A percentile compares a stretch with the other conserved stretches of the same genome.
These are phyloP conservation scores for Amanita muscaria DNA, from an alignment of 768 basidiomycete species.

Conservation along the genomic window DNA sequence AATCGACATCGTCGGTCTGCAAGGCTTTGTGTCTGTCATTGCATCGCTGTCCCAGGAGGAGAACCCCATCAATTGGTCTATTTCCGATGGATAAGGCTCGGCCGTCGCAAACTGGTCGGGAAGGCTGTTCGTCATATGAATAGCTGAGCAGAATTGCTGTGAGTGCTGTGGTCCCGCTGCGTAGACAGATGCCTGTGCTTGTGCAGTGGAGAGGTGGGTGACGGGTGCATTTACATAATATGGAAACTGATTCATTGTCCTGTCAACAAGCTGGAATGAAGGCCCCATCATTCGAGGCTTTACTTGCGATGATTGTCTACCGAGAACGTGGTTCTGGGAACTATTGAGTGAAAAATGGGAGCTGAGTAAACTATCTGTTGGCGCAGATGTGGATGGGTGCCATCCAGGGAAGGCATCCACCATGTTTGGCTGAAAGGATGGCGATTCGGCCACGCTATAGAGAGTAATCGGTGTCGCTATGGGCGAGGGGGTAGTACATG, in stretches of 20 bases:
- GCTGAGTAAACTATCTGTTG: slow-evolving; percentile 12
- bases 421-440: slow-evolving; percentile 15
- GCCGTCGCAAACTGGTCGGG: slow-evolving; percentile 26
- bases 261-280: slow-evolving; percentile 22
- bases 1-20: slow-evolving; percentile 23
- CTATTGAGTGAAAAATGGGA: slow-evolving; percentile 17
- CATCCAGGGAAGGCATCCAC: slow-evolving; percentile 17
- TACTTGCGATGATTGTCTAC: not conserved
- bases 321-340: slow-evolving; percentile 1
- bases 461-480: slow-evolving; percentile 15
- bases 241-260: slow-evolving; percentile 24
- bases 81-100: slow-evolving; percentile 19
- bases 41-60: slow-evolving; percentile 21
- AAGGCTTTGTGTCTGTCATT: slow-evolving; percentile 20
- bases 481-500: slow-evolving; percentile 16
- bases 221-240: slow-evolving; percentile 9
- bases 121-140: slow-evolving; percentile 21
- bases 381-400: slow-evolving; percentile 14
- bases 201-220: slow-evolving; percentile 9
- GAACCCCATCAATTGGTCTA: slow-evolving; percentile 20
- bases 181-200: slow-evolving; percentile 11
- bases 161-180: slow-evolving; percentile 13
- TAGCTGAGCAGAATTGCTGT: slow-evolving; percentile 22
- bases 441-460: slow-evolving; percentile 5
- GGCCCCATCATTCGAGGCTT: slow-evolving; percentile 5